Conservation (phyloP, 108 stramenopile genomes). For the Thalassiosira profunda region DNA sequence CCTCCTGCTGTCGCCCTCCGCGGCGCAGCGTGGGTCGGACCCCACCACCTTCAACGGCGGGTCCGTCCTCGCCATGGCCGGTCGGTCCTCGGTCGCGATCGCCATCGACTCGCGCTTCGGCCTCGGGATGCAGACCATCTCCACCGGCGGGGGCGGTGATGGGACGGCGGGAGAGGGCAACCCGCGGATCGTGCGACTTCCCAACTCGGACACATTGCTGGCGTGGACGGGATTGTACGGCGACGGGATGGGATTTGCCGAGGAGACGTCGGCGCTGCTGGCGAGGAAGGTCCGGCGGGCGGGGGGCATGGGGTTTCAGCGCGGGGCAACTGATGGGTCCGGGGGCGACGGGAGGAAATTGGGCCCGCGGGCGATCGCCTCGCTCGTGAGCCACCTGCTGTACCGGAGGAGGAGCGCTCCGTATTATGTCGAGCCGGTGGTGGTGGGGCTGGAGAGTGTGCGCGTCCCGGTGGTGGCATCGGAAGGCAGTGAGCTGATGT, state of each 20-base stretch:
- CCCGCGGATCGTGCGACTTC: slow-evolving; percentile 29
- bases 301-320: slow-evolving; percentile 55
- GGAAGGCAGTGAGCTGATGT: not conserved
- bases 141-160: slow-evolving; percentile 7
- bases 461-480: slow-evolving; percentile 14
- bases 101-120: slow-evolving; percentile 89
- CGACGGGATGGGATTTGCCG: slow-evolving; percentile 74
- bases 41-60: slow-evolving; percentile 82
- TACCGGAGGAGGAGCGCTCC: slow-evolving; percentile 66
- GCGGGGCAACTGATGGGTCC: not conserved
- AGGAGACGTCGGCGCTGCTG: slow-evolving; percentile 59
- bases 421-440: slow-evolving; percentile 81
- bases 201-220: slow-evolving; percentile 55
- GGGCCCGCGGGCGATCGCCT: slow-evolving; percentile 67
- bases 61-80: slow-evolving; percentile 88
- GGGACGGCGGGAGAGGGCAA: not conserved
- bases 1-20: slow-evolving; percentile 1
- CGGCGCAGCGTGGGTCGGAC: slow-evolving; percentile 49
- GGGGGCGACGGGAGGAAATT: slow-evolving; percentile 8
- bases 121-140: slow-evolving; percentile 67
- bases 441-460: slow-evolving; percentile 67
- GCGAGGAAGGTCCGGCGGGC: slow-evolving; percentile 43
- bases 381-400: slow-evolving; percentile 79
- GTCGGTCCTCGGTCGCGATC: slow-evolving; percentile 78
- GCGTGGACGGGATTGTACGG: slow-evolving; percentile 85